phyloP scores from a whole-genome alignment of 805 yeast species.

The Lachancea quebecensis region DNA sequence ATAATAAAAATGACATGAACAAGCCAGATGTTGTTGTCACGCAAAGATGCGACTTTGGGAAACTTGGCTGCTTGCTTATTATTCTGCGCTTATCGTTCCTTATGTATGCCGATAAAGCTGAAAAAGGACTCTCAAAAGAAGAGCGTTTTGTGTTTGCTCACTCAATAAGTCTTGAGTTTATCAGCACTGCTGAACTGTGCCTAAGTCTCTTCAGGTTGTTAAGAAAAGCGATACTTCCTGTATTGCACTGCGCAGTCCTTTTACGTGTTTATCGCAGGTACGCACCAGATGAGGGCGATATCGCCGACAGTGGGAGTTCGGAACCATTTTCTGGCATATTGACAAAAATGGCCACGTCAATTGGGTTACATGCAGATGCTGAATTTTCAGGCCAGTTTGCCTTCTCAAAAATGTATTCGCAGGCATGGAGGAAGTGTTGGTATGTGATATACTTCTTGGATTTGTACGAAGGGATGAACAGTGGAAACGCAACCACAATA shows the following conservation, averaged over 20 bases:
- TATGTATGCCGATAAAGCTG: conserved; percentile 33
- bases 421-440: conserved; percentile 57
- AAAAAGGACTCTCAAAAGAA: conserved; percentile 23
- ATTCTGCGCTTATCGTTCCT: conserved; percentile 39
- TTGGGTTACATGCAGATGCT: conserved; percentile 56
- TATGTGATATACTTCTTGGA: conserved; percentile 42
- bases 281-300: conserved; percentile 54
- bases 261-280: conserved; percentile 43
- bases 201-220: conserved; percentile 47
- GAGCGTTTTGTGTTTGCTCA: conserved; percentile 37
- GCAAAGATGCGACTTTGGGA: conserved; percentile 43
- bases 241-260: conserved; percentile 48
- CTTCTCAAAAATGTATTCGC: conserved; percentile 28
- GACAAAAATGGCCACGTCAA: conserved; percentile 48
- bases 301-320: conserved; percentile 43
- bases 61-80: conserved; percentile 40
- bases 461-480: conserved; percentile 36
- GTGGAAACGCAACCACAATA: conserved; percentile 43
- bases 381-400: conserved; percentile 26
- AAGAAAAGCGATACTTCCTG: conserved; percentile 41
- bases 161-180: conserved; percentile 41
- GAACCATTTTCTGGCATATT: conserved; percentile 43
- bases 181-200: conserved; percentile 48
- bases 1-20: conserved; percentile 30
- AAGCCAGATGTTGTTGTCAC: conserved; percentile 32